A percentile compares a stretch with the other conserved stretches of the same genome.
Evolutionary conservation across 2,329 filamentous ascomycete genomes (phyloP).

Genomic region (Penicillium sp.): DNA sequence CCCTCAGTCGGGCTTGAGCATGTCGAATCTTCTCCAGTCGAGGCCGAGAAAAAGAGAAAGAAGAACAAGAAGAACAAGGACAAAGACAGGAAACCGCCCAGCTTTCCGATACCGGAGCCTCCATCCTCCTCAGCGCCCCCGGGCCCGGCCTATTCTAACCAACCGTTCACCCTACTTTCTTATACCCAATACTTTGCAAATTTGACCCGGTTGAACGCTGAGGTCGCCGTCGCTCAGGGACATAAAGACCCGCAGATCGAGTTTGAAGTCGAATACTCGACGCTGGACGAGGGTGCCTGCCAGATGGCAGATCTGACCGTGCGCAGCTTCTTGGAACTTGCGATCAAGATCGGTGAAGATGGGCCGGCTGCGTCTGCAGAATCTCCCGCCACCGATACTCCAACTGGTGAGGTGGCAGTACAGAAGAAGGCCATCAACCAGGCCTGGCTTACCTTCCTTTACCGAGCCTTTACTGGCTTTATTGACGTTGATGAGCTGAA

Average conservation of each 20-base stretch:
- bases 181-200: constrained; percentile 94
- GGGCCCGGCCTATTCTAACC: constrained; percentile 83
- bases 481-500: constrained; percentile 60
- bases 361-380: constrained; percentile 18
- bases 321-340: constrained; percentile 70
- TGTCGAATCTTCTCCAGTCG: not conserved
- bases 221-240: constrained; percentile 47
- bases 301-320: constrained; percentile 78
- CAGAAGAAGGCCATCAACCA: constrained; percentile 31
- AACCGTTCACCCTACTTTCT: constrained; percentile 69
- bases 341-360: constrained; percentile 64
- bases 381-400: constrained; percentile 20
- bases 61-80: constrained; percentile 42
- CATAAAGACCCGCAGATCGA: constrained; percentile 53
- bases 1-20: not conserved
- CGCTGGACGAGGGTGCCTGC: constrained; percentile 63
- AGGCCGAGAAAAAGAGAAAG: constrained; percentile 31
- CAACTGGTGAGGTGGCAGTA: not conserved
- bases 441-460: constrained; percentile 70
- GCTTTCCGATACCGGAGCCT: constrained; percentile 60
- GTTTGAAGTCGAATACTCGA: constrained; percentile 84
- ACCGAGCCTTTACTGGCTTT: constrained; percentile 73
- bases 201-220: constrained; percentile 80
- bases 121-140: constrained; percentile 68
- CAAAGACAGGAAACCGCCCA: constrained; percentile 49